These are phyloP conservation scores for Tagetes patula DNA, from an alignment of 129 eudicot genomes.

Conservation along the genomic window DNA sequence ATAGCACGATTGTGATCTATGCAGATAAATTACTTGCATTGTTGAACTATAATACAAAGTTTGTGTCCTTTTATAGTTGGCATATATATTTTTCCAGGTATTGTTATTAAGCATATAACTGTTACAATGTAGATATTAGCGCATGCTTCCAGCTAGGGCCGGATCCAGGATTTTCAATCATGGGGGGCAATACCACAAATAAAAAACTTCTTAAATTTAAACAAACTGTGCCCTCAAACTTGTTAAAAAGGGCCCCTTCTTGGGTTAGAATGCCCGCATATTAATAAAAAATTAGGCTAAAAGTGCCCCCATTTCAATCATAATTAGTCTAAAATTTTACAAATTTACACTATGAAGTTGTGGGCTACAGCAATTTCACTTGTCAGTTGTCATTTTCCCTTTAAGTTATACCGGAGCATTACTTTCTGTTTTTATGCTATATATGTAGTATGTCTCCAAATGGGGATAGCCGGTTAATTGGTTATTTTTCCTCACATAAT, in stretches of 20 bases:
- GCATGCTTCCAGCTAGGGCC: constrained; percentile 8
- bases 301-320: too few species aligned
- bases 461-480: background rate
- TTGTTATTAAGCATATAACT: background rate
- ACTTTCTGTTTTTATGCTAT: background rate
- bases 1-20: constrained; percentile 9
- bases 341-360: too few species aligned
- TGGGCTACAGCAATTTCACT: background rate
- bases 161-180: too few species aligned
- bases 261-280: too few species aligned
- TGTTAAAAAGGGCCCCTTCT: too few species aligned
- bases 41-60: background rate
- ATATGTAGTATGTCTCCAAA: background rate
- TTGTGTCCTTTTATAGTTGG: constrained; percentile 8
- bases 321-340: too few species aligned
- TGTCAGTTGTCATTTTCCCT: background rate
- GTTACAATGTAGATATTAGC: constrained; percentile 19
- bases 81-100: constrained; percentile 13
- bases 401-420: background rate
- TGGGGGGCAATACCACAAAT: too few species aligned
- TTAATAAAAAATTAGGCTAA: too few species aligned
- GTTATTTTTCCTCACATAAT: background rate
- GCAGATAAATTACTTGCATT: constrained; percentile 12
- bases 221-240: too few species aligned
- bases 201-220: too few species aligned